Evolutionary conservation across 495 filamentous ascomycete genomes (phyloP), one percentile per base, ranked within the genome.

Genomic region (Cercophora sp.): DNA sequence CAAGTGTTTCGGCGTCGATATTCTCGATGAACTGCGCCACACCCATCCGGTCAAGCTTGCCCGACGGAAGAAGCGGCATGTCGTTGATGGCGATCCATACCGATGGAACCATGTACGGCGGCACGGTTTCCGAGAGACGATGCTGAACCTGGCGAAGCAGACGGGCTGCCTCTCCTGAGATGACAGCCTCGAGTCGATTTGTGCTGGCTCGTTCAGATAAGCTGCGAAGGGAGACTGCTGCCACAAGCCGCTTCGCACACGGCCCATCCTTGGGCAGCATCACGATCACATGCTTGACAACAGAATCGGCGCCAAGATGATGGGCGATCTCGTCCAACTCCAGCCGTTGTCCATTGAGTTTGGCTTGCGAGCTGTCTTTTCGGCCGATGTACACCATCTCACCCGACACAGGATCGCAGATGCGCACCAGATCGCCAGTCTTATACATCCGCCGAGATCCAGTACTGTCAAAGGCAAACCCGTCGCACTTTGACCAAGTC

Each of bases 361-460:
- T 72, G 54, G 68, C 56, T 41, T 71, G 68, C 2, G 55, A 52
- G 4, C 56, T 55, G 27, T 69, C 64, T 34, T 64, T 69, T 1
- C 65, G 55, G 1, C 63, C 63, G n/a, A 84, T 59, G 56, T 79
- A 82, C 23, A 70, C 70, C 40, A 84, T 61, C 10, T 74, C 68
- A 11, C 80, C 78, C 11, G 61, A 66, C 2, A 25, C 29, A 19
- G 48, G 75, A 41, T 78, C 74, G 32, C 67, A 60, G 43, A 83
- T 78, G 22, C 75, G 71, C 9, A 77, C 79, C 32, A 83, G 57
- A 48, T 85, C 81, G 8, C 80, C 80, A 1, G 82, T 83, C 64
- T 80, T 82, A 66, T 84, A 84, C 31, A 84, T 59, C 3, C 58
- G 52, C 3, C 58, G 50, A 5, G 52, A 22, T 10, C 8, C 23